phyloP scores from a whole-genome alignment of 495 filamentous ascomycete genomes.

The Aspergillus haitiensis region DNA sequence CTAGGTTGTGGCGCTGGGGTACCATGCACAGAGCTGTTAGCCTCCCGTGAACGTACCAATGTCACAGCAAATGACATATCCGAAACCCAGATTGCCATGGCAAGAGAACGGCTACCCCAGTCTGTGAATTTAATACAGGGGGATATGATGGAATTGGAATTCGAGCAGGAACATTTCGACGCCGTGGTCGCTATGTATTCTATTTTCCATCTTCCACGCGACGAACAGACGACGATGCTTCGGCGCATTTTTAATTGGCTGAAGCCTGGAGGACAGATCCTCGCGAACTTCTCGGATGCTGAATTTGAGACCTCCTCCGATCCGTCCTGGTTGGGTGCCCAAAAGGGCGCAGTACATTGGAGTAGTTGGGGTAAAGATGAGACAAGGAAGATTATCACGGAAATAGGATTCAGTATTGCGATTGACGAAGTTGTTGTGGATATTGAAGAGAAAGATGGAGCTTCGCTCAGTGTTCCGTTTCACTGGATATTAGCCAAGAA shows the following conservation, averaged over 20 bases:
- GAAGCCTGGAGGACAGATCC: constrained; percentile 38
- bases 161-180: constrained; percentile 31
- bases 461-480: constrained; percentile 16
- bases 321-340: constrained; percentile 30
- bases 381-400: constrained; percentile 21
- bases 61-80: constrained; percentile 47
- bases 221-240: constrained; percentile 39
- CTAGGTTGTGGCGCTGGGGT: constrained; percentile 46
- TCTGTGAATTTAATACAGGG: constrained; percentile 30
- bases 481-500: constrained; percentile 30
- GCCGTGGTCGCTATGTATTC: constrained; percentile 47
- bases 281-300: constrained; percentile 39
- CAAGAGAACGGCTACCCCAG: constrained; percentile 22
- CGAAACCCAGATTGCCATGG: constrained; percentile 35
- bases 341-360: constrained; percentile 41
- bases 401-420: constrained; percentile 25
- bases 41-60: constrained; percentile 10
- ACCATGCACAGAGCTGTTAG: constrained; percentile 34
- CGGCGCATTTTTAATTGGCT: constrained; percentile 39
- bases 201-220: constrained; percentile 46
- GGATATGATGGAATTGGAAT: constrained; percentile 45
- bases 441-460: constrained; percentile 16
- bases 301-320: constrained; percentile 23
- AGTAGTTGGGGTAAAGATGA: constrained; percentile 38
- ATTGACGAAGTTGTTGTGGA: constrained; percentile 29